Conservation (phyloP, 768 basidiomycete genomes). For the Boletus bicolor region DNA sequence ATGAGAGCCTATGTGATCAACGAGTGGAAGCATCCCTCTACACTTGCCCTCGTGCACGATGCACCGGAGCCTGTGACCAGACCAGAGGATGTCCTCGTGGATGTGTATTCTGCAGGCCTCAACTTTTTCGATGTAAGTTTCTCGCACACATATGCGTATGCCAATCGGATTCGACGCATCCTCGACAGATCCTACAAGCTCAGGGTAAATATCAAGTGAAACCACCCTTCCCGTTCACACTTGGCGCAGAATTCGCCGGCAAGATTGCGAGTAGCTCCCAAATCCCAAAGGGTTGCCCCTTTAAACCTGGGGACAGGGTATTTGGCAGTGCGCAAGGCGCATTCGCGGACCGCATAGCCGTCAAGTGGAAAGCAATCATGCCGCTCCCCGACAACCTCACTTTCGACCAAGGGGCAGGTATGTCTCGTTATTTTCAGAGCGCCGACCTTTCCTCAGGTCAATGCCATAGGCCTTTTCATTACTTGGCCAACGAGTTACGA, state of each 20-base stretch:
- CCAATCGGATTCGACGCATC: background rate
- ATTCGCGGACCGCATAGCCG: constrained; percentile 73
- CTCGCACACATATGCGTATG: constrained; percentile 10
- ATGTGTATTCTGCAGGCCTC: constrained; percentile 70
- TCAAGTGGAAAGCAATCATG: constrained; percentile 46
- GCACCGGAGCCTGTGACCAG: constrained; percentile 54
- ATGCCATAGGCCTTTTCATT: constrained; percentile 61
- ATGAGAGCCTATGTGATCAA: constrained; percentile 83
- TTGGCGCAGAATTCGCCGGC: constrained; percentile 87
- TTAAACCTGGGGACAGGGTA: constrained; percentile 80
- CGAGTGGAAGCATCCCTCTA: constrained; percentile 65
- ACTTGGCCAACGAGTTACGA: constrained; percentile 95
- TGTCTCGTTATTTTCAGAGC: constrained; percentile 15
- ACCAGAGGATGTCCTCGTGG: constrained; percentile 62
- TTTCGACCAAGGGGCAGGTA: constrained; percentile 85
- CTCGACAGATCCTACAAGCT: constrained; percentile 67
- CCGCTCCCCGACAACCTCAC: constrained; percentile 73
- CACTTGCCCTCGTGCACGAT: constrained; percentile 50
- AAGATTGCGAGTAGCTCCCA: constrained; percentile 64
- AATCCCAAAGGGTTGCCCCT: constrained; percentile 75
- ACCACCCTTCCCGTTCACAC: constrained; percentile 79
- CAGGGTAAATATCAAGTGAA: constrained; percentile 89
- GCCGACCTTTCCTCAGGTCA: background rate
- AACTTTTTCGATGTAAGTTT: constrained; percentile 71
- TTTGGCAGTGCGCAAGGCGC: constrained; percentile 81